Conservation (phyloP, 2,329 filamentous ascomycete genomes). For the Sporothrix curviconia region DNA sequence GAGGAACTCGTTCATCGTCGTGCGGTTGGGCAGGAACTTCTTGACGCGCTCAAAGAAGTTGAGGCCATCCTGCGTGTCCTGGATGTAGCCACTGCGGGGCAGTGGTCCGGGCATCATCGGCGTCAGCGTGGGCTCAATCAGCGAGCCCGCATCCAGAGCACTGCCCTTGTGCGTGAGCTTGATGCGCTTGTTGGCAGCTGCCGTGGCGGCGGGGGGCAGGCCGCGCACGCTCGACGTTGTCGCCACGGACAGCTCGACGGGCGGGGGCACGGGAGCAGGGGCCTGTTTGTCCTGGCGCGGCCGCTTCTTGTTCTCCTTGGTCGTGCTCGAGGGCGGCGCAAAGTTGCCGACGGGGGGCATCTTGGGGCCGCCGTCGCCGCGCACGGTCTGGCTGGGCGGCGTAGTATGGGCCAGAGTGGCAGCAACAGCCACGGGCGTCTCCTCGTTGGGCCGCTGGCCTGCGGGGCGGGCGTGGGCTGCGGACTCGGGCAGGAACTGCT, state of each 20-base stretch:
- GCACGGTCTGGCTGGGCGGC: slow-evolving; percentile 41
- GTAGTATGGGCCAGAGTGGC: slow-evolving; percentile 47
- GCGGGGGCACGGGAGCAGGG: slow-evolving; percentile 41
- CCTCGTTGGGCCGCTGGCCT: slow-evolving; percentile 58
- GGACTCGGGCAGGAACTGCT: slow-evolving; percentile 94
- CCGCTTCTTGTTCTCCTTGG: slow-evolving; percentile 87
- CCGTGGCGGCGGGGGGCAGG: slow-evolving; percentile 28
- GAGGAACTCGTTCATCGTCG: slow-evolving; percentile 88
- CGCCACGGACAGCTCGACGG: slow-evolving; percentile 30
- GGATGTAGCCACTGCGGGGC: slow-evolving; percentile 63
- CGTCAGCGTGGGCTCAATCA: slow-evolving; percentile 78
- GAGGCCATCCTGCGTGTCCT: slow-evolving; percentile 78
- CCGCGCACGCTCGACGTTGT: slow-evolving; percentile 33
- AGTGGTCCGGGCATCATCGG: slow-evolving; percentile 84
- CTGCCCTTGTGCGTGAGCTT: slow-evolving; percentile 69
- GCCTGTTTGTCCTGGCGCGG: slow-evolving; percentile 54
- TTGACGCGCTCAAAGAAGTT: slow-evolving; percentile 94
- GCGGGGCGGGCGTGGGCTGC: slow-evolving; percentile 53
- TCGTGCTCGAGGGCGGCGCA: slow-evolving; percentile 70
- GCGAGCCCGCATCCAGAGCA: slow-evolving; percentile 50
- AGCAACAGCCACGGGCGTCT: slow-evolving; percentile 47
- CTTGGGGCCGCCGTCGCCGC: slow-evolving; percentile 64
- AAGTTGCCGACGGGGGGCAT: slow-evolving; percentile 95
- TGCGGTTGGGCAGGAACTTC: slow-evolving; percentile 90
- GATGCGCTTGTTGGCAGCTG: slow-evolving; percentile 60